Base-by-base conservation (phyloP, 2,329 filamentous ascomycete species). In the Cercospora sesami region DNA sequence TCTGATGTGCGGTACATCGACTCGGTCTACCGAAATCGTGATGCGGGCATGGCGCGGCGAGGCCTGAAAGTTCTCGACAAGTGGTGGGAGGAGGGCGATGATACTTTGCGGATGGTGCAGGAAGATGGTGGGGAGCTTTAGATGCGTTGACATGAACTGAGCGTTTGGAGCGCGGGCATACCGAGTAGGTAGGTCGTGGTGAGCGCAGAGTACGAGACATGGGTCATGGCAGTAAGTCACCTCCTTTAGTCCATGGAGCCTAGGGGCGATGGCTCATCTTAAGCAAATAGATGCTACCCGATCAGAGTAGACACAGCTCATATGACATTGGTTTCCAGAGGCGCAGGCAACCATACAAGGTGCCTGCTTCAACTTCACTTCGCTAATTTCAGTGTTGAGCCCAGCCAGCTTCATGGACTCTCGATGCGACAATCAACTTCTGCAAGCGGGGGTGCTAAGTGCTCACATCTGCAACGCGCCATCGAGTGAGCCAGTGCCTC, bases 11-110 rank as follows among this genome's bases (percentile, higher is more conserved):
- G 73, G n/a, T 64, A 72, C 26, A 72, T 74, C 60, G 78, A 79
- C 63, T 76, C 73, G 6, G 77, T 80, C 42, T 80, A 80, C 71
- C 75, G 78, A 9, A 80, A 79, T 77, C 74, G 78, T 8, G 78
- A 79, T 70, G 74, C 77, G 10, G 75, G 73, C 2, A 12, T 73
- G 36, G 78, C 78, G 26, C 66, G 77, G 9, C 64, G 74, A 14
- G 78, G 78, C 1, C 9, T 75, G 67, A 76, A 72, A 68, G 69
- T 63, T 62, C 66, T 80, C 69, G 71, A 77, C n/a, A 80, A 80
- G 65, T 73, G 45, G 53, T 76, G 74, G 74, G 67, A 65, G 28
- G 70, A 70, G 62, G 68, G 65, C 2, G 71, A 71, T 60, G 69
- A 68, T 23, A 72, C 71, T 18, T 60, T 71, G 65, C 18, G 21